Conservation (phyloP, 2,329 filamentous ascomycete species). For the Xylariaceae sp. region DNA sequence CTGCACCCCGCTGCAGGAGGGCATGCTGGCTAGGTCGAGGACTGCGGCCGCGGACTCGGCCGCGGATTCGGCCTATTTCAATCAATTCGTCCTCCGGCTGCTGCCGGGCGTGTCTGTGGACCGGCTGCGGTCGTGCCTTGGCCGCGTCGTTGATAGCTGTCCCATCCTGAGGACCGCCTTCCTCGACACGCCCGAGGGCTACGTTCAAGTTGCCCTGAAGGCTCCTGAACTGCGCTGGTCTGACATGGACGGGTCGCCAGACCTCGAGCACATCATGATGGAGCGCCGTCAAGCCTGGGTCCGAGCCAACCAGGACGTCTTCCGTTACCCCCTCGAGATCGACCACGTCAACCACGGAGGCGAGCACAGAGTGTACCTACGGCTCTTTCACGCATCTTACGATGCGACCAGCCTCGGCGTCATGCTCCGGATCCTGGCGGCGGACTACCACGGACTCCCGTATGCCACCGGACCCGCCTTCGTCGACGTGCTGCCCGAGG, state of each 20-base stretch:
- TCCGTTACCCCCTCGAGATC: conserved; percentile 46
- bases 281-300: conserved; percentile 44
- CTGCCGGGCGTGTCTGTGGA: conserved; percentile 32
- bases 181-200: conserved; percentile 64
- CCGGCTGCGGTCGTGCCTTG: conserved; percentile 51
- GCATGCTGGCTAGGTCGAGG: conserved; percentile 68
- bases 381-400: conserved; percentile 81
- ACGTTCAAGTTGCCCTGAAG: conserved; percentile 62
- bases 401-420: conserved; percentile 72
- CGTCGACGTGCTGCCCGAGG: conserved; percentile 57
- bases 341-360: conserved; percentile 27
- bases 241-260: conserved; percentile 21
- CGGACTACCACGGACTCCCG: conserved; percentile 36
- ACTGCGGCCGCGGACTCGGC: conserved; percentile 41
- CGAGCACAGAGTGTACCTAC: conserved; percentile 43
- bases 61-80: conserved; percentile 62
- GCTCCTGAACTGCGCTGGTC: conserved; percentile 35
- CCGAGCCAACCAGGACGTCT: conserved; percentile 36
- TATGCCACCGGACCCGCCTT: conserved; percentile 45
- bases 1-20: conserved; percentile 80
- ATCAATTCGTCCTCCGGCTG: conserved; percentile 60
- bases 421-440: conserved; percentile 52
- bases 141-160: conserved; percentile 38
- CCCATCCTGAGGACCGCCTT: conserved; percentile 69
- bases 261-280: conserved; percentile 25